Percentiles rank a stretch among this genome's conserved stretches.
These are phyloP conservation scores for Colletotrichum phormii DNA, from an alignment of 2,329 filamentous ascomycete genomes.

Conservation along the genomic window DNA sequence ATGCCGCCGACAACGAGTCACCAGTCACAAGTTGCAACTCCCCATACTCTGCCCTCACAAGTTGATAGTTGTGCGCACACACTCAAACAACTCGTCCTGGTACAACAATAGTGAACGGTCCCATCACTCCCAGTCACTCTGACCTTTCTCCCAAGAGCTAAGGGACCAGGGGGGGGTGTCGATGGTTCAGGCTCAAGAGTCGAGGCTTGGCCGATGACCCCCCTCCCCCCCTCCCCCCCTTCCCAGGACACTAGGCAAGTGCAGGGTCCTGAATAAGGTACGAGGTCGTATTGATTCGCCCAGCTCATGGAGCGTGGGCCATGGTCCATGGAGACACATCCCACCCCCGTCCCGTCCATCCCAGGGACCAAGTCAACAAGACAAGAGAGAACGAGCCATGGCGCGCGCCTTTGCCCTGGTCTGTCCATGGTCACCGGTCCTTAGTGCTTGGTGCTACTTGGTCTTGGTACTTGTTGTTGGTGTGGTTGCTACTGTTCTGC, in stretches of 20 bases:
- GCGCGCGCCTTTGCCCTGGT: not conserved
- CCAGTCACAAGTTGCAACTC: not conserved
- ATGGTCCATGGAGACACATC: not conserved
- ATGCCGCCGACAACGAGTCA: constrained; percentile 10
- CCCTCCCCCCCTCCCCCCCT: constrained; percentile 7
- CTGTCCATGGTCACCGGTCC: not conserved
- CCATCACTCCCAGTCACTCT: constrained; percentile 12
- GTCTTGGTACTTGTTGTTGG: not conserved
- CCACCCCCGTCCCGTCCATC: constrained; percentile 17
- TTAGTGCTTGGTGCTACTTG: not conserved
- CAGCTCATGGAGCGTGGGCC: constrained; percentile 1
- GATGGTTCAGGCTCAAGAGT: constrained; percentile 16
- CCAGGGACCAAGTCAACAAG: not conserved
- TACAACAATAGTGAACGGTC: not conserved
- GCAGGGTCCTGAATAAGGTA: constrained; percentile 36
- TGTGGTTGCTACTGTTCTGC: not conserved
- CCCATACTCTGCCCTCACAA: not conserved
- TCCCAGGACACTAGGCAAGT: constrained; percentile 14
- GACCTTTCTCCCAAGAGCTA: constrained; percentile 6
- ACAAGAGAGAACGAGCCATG: not conserved
- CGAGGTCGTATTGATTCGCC: constrained; percentile 37
- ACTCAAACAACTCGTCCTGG: not conserved
- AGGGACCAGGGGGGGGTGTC: constrained; percentile 25
- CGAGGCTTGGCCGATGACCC: constrained; percentile 31
- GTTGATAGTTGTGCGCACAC: not conserved